Evolutionary conservation across 768 basidiomycete genomes (phyloP).

Genomic region (Strobilomyces dryophilus): DNA sequence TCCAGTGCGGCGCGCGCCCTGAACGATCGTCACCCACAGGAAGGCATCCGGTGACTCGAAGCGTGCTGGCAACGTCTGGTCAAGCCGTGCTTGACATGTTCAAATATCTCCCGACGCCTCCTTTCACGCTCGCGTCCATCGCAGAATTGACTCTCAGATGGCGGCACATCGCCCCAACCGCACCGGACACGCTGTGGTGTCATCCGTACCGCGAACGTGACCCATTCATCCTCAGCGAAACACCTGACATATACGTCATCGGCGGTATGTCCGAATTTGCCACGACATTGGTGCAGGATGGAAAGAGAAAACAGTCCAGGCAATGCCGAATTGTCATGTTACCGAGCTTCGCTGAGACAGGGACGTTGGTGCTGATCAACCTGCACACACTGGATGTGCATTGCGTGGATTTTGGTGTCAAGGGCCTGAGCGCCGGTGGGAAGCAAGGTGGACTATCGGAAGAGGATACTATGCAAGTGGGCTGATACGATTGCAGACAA

Average conservation of each 20-base stretch:
- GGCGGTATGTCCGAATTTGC: slow-evolving; percentile 86
- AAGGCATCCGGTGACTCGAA: slow-evolving; percentile 38
- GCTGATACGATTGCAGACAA: slow-evolving; percentile 5
- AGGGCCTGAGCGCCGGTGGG: slow-evolving; percentile 29
- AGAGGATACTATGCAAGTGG: slow-evolving; percentile 24
- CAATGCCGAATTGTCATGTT: slow-evolving; percentile 73
- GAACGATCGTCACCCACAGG: slow-evolving; percentile 15
- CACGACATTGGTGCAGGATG: slow-evolving; percentile 56
- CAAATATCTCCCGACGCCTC: slow-evolving; percentile 79
- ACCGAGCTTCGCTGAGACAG: slow-evolving; percentile 77
- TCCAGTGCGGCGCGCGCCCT: slow-evolving; percentile 44
- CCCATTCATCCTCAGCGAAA: slow-evolving; percentile 83
- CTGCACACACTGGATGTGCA: slow-evolving; percentile 70
- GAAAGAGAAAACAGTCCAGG: slow-evolving; percentile 25
- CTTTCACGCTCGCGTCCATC: slow-evolving; percentile 68
- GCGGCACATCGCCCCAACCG: slow-evolving; percentile 98
- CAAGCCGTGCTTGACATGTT: slow-evolving; percentile 94
- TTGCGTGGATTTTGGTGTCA: slow-evolving; percentile 52
- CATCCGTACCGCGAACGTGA: slow-evolving; percentile 87
- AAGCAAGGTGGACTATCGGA: slow-evolving; percentile 4
- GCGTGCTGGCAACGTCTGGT: slow-evolving; percentile 81
- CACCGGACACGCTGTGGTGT: slow-evolving; percentile 98
- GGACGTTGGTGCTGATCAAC: slow-evolving; percentile 76
- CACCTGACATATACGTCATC: slow-evolving; percentile 89
- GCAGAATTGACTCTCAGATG: slow-evolving; percentile 80